Evolutionary conservation across 352 stramenopile species (phyloP), one percentile per base, ranked within the genome.

Genomic region (Plasmopara muralis): DNA sequence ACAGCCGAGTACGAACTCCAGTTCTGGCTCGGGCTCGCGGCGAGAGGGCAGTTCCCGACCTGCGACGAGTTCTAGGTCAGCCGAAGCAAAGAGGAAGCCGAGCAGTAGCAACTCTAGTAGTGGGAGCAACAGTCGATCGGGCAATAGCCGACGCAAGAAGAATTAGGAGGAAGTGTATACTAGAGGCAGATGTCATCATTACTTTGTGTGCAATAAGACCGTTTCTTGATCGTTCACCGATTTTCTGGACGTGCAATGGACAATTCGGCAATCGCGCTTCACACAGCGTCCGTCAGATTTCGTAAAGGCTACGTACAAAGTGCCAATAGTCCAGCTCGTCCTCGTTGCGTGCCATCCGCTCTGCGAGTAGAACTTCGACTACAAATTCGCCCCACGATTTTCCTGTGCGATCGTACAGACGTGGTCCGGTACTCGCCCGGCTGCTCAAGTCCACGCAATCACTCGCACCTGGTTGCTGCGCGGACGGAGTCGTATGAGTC

Each of bases 261-360:
- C 40, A 59, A 38, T 59, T 53, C 43, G 25, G 52, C 35, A 40
- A 50, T 35, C 10, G 30, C 30, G 30, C 5, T 9, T 34, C 30
- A 29, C 20, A 40, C 31, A 50, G n/a, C 31, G 29, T 50, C 31
- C 43, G 15, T 60, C 50, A 66, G 44, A 70, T 60, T 34, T 66
- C 62, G 20, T 66, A 70, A 38, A 66, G 62, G 7, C 51, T 30
- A 20, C 62, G 49, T 9, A 66, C 47, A 28, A 70, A 70, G 34
- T 50, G 62, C 49, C 62, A 56, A 25, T 70, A 66, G 48, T 70
- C 57, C n/a, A 59, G 52, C 31, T 70, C 62, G 30, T 70, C 62
- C 47, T 66, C 48, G 41, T 65, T 55, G 12, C 51, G 52, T 29
- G 62, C 62, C 4, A 53, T 60, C 53, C 51, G 60, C 45, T 70